phyloP scores from a whole-genome alignment of 306 rosid species.

The Cucurbita argyrosperma region DNA sequence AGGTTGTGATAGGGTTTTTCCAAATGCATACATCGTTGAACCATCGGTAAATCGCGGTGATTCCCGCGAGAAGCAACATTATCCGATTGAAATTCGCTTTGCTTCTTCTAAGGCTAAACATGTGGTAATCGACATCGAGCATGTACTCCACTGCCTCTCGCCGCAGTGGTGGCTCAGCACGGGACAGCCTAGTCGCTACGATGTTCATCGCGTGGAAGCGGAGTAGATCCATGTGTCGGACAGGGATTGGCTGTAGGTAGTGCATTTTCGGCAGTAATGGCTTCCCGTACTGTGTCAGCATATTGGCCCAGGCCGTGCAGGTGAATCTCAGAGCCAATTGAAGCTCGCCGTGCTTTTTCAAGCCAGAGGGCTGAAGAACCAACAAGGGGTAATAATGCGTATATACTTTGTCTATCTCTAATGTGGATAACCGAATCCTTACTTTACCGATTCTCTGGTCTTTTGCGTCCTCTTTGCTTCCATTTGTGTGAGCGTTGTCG shows the following conservation, averaged over 20 bases:
- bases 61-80: slow-evolving; percentile 52
- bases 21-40: slow-evolving; percentile 60
- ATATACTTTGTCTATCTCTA: slow-evolving; percentile 63
- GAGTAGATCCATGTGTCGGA: slow-evolving; percentile 58
- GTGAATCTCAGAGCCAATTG: slow-evolving; percentile 81
- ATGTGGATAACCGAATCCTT: slow-evolving; percentile 73
- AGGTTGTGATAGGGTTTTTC: slow-evolving; percentile 74
- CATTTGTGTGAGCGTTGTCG: slow-evolving; percentile 59
- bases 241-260: slow-evolving; percentile 62
- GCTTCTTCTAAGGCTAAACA: slow-evolving; percentile 87
- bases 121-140: slow-evolving; percentile 78
- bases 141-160: slow-evolving; percentile 76
- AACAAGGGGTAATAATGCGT: slow-evolving; percentile 77
- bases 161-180: slow-evolving; percentile 86
- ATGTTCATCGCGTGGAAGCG: slow-evolving; percentile 83
- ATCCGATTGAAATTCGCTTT: slow-evolving; percentile 75
- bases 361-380: slow-evolving; percentile 49
- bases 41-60: slow-evolving; percentile 50
- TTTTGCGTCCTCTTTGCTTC: slow-evolving; percentile 32
- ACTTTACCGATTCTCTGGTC: slow-evolving; percentile 88
- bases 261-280: slow-evolving; percentile 97
- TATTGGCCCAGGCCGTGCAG: slow-evolving; percentile 72
- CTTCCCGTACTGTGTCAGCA: slow-evolving; percentile 62
- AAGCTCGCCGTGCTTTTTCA: slow-evolving; percentile 89
- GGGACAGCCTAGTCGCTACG: slow-evolving; percentile 47